Evolutionary conservation across 306 rosid genomes (phyloP).

Genomic region (Pyrus communis): DNA sequence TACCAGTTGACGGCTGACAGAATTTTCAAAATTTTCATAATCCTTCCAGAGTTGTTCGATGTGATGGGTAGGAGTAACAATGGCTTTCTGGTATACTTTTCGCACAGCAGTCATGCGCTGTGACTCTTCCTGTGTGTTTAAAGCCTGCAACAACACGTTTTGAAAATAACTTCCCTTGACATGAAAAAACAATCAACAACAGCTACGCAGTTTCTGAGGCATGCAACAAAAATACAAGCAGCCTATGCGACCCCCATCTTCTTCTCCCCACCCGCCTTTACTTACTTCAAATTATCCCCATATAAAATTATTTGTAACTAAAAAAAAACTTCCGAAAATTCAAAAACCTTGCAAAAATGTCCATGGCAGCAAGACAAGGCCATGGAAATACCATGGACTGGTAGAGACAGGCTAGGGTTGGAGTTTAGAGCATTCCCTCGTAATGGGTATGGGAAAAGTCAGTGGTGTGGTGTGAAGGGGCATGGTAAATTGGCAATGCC

Average conservation of each 20-base stretch:
- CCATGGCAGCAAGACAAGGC: background rate
- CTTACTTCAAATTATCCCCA: background rate
- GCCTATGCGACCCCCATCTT: background rate
- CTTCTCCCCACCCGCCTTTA: background rate
- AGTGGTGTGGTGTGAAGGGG: background rate
- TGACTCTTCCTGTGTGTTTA: slow-evolving; percentile 70
- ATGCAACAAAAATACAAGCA: background rate
- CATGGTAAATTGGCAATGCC: background rate
- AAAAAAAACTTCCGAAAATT: background rate
- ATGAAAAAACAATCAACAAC: background rate
- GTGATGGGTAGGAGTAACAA: slow-evolving; percentile 90
- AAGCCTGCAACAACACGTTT: slow-evolving; percentile 33
- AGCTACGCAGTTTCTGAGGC: background rate
- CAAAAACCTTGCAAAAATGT: background rate
- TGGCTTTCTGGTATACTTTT: slow-evolving; percentile 80
- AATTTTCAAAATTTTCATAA: slow-evolving; percentile 85
- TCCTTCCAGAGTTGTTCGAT: slow-evolving; percentile 95
- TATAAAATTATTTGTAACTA: background rate
- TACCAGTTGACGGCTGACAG: slow-evolving; percentile 96
- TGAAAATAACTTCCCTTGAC: slow-evolving; percentile 12
- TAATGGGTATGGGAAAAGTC: background rate
- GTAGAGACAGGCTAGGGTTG: background rate
- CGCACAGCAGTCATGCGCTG: slow-evolving; percentile 79
- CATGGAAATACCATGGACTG: background rate
- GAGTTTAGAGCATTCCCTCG: background rate